Conservation (phyloP, 768 basidiomycete genomes). For the Xerocomellus amylosporus region DNA sequence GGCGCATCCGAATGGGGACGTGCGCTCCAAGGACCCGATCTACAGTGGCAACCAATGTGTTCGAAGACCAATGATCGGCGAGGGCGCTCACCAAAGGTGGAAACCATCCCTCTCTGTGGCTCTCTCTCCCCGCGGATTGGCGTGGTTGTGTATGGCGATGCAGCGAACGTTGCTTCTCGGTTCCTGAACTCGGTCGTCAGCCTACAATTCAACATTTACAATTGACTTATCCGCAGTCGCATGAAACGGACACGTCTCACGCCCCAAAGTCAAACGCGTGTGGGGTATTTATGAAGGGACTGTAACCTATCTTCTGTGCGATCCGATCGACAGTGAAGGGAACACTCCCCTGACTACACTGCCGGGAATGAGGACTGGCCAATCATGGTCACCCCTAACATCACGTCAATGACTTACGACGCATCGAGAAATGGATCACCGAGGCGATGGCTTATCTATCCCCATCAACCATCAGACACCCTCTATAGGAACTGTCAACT, state of each 20-base stretch:
- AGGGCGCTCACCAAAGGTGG: neutral
- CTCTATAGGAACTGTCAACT: neutral
- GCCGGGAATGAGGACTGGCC: neutral
- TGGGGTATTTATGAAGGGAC: slow-evolving; percentile 1
- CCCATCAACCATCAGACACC: neutral
- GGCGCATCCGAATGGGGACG: neutral
- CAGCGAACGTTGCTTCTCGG: neutral
- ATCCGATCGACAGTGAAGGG: slow-evolving; percentile 7
- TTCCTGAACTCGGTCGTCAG: slow-evolving; percentile 7
- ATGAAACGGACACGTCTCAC: neutral
- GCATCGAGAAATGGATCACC: neutral
- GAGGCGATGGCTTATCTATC: neutral
- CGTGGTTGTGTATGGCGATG: neutral
- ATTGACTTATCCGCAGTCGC: neutral
- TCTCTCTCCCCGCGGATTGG: neutral
- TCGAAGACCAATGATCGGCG: neutral
- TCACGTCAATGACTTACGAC: neutral
- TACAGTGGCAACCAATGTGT: neutral
- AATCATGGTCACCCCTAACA: neutral
- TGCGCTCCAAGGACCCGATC: neutral
- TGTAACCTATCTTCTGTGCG: neutral
- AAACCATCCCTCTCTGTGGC: neutral
- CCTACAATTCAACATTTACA: neutral
- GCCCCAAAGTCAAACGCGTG: neutral
- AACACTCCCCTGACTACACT: neutral